phyloP scores from a whole-genome alignment of 2,329 filamentous ascomycete species.

The Trichoderma polysporum region DNA sequence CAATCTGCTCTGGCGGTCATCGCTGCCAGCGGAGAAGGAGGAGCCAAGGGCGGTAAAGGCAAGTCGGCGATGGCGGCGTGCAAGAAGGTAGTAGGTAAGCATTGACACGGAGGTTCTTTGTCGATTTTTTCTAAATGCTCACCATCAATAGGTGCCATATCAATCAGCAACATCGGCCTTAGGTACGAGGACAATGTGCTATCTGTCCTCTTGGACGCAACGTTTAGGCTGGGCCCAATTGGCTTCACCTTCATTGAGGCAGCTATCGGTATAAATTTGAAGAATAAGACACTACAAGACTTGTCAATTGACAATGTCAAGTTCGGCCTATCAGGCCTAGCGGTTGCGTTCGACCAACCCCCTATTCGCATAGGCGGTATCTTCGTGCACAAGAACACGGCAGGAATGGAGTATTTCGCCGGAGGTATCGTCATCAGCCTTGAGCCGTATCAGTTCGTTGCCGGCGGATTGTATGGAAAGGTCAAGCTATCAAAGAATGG shows the following conservation, averaged over 20 bases:
- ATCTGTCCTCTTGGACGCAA: conserved; percentile 35
- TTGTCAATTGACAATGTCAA: conserved; percentile 22
- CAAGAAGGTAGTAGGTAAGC: too few species aligned
- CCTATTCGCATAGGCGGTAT: conserved; percentile 40
- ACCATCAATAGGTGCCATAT: conserved; percentile 25
- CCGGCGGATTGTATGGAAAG: conserved; percentile 41
- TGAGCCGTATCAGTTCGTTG: conserved; percentile 38
- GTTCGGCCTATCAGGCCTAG: conserved; percentile 33
- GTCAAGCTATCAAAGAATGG: conserved; percentile 20
- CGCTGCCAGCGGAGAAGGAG: not conserved
- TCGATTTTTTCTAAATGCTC: too few species aligned
- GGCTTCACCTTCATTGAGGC: conserved; percentile 34
- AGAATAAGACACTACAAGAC: conserved; percentile 23
- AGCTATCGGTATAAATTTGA: conserved; percentile 32
- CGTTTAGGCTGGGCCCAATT: conserved; percentile 38
- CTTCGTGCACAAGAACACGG: conserved; percentile 31
- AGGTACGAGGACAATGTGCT: conserved; percentile 34
- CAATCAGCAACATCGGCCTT: conserved; percentile 38
- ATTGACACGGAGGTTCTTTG: too few species aligned
- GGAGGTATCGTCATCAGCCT: conserved; percentile 40
- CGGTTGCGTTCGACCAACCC: conserved; percentile 34
- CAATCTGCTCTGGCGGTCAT: not conserved
- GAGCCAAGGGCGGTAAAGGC: not conserved
- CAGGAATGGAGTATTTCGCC: conserved; percentile 33
- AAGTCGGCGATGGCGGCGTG: too few species aligned